phyloP scores from a whole-genome alignment of 495 filamentous ascomycete genomes.

The Mycothermus thermophilus region DNA sequence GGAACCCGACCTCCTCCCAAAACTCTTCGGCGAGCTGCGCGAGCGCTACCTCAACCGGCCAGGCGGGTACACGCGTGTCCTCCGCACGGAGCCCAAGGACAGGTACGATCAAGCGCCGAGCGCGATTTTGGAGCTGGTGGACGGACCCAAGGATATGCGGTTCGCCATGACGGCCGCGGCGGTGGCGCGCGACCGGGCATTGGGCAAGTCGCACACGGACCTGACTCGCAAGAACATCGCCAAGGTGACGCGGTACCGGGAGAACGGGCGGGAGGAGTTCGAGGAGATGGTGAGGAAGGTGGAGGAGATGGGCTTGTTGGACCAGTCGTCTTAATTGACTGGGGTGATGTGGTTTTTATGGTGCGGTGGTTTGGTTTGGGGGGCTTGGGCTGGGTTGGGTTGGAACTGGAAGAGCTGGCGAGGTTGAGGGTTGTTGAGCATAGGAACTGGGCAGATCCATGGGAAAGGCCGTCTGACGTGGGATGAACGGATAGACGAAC shows the following conservation, averaged over 20 bases:
- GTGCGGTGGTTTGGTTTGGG: not conserved
- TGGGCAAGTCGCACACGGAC: slow-evolving; percentile 42
- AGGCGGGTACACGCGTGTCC: slow-evolving; percentile 88
- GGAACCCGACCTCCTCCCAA: slow-evolving; percentile 50
- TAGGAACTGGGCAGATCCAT: too few species aligned
- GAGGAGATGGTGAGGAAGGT: slow-evolving; percentile 58
- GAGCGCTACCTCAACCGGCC: slow-evolving; percentile 67
- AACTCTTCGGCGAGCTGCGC: slow-evolving; percentile 72
- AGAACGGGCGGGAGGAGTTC: slow-evolving; percentile 49
- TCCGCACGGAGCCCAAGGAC: slow-evolving; percentile 71
- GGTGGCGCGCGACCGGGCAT: slow-evolving; percentile 46
- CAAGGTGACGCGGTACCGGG: slow-evolving; percentile 74
- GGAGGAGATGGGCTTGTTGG: slow-evolving; percentile 20
- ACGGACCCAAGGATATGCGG: slow-evolving; percentile 87
- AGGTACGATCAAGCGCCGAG: slow-evolving; percentile 66
- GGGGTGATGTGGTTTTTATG: not conserved
- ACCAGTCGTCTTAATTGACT: too few species aligned
- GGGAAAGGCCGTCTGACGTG: too few species aligned
- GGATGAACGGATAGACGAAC: too few species aligned
- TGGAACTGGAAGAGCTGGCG: not conserved
- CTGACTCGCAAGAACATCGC: slow-evolving; percentile 62
- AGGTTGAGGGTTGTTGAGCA: not conserved
- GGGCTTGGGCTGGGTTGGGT: not conserved
- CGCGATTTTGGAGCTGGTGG: slow-evolving; percentile 92
- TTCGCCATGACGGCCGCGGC: slow-evolving; percentile 83